These are phyloP conservation scores for Oehlia diaphana DNA, from an alignment of 192 early-diverging fungal species.

Conservation along the genomic window DNA sequence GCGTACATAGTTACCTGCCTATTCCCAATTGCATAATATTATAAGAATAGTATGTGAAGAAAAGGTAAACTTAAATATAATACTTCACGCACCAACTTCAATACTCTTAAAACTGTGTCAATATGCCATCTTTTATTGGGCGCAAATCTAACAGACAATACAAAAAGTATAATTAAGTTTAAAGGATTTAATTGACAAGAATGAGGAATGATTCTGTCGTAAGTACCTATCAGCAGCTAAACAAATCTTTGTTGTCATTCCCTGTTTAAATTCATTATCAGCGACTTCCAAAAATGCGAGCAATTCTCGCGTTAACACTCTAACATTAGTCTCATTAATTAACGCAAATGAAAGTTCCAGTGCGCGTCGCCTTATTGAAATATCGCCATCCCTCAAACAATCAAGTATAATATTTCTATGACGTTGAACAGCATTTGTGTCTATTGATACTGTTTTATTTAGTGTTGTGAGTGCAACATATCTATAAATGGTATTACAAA, in stretches of 20 bases:
- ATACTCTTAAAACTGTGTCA: conserved; percentile 89
- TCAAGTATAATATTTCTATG: conserved; percentile 96
- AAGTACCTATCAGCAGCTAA: conserved; percentile 80
- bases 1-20: conserved; percentile 67
- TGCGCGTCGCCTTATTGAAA: conserved; percentile 95
- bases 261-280: conserved; percentile 85
- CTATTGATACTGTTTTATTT: conserved; percentile 84
- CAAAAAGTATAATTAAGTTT: background rate
- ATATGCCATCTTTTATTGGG: conserved; percentile 97
- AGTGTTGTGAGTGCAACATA: conserved; percentile 98
- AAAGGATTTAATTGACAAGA: background rate
- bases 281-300: conserved; percentile 90
- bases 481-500: conserved; percentile 42
- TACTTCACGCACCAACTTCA: conserved; percentile 52
- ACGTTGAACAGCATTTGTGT: conserved; percentile 93
- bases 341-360: conserved; percentile 95
- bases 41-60: background rate
- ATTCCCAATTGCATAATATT: background rate
- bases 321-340: conserved; percentile 91
- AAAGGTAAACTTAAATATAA: background rate
- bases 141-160: conserved; percentile 57
- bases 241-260: conserved; percentile 89
- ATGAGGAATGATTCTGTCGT: background rate
- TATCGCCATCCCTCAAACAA: conserved; percentile 92
- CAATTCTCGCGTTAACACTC: conserved; percentile 89